Conservation (phyloP, 225 moss, liverwort and hornwort species). For the Anthoceros angustus region DNA sequence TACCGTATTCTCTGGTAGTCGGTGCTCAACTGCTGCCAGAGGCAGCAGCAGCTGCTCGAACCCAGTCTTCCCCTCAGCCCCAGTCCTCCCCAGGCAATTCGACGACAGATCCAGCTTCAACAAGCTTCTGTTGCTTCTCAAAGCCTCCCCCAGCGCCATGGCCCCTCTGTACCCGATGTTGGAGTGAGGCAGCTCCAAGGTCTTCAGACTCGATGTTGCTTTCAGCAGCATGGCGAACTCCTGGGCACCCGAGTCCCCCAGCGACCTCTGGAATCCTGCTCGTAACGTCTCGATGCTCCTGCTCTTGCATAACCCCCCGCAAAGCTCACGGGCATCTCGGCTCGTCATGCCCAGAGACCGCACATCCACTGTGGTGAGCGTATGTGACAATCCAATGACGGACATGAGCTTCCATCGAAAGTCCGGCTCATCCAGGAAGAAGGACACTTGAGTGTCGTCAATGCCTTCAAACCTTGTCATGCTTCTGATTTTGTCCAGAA, state of each 20-base stretch:
- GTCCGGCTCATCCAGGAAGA: not conserved
- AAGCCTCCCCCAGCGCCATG: not conserved
- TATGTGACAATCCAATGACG: not conserved
- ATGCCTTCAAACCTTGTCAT: not conserved
- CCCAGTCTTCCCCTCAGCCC: not conserved
- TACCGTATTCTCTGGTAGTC: not conserved
- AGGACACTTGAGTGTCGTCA: not conserved
- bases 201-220: not conserved
- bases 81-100: not conserved
- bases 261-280: constrained; percentile 2
- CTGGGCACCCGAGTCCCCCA: not conserved
- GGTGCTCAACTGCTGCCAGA: not conserved
- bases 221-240: not conserved
- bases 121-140: not conserved
- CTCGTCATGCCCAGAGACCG: not conserved
- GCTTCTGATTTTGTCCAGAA: not conserved
- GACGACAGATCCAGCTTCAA: not conserved
- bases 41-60: not conserved
- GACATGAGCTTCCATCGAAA: not conserved
- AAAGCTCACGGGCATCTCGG: not conserved
- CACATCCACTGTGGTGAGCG: not conserved
- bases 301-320: not conserved
- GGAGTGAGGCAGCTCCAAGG: not conserved
- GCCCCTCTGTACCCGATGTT: not conserved
- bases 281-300: not conserved